Evolutionary conservation across 2,329 filamentous ascomycete species (phyloP).

Genomic region (Microsporum ferrugineum): DNA sequence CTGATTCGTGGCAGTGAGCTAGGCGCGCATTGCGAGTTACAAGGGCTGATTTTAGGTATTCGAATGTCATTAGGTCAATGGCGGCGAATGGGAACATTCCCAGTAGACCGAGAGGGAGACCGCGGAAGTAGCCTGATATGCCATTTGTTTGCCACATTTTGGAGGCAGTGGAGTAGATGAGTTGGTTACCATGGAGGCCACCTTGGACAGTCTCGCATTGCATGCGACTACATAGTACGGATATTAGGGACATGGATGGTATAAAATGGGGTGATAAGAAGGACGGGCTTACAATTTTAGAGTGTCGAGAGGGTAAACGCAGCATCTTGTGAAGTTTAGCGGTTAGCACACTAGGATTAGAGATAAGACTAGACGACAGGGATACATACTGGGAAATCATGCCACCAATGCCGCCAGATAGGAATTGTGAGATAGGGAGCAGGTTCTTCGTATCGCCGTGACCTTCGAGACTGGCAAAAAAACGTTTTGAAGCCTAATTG

Average conservation of each 20-base stretch:
- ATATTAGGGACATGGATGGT: background rate
- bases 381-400: conserved; percentile 74
- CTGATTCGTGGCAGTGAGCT: conserved; percentile 66
- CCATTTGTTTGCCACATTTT: conserved; percentile 78
- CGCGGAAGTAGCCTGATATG: conserved; percentile 70
- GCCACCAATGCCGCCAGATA: conserved; percentile 80
- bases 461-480: conserved; percentile 75
- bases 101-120: conserved; percentile 81
- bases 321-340: conserved; percentile 47
- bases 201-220: conserved; percentile 89
- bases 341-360: background rate
- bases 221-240: conserved; percentile 48
- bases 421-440: conserved; percentile 74
- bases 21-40: conserved; percentile 57
- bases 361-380: conserved; percentile 1
- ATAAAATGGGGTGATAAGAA: background rate
- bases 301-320: conserved; percentile 82
- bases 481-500: conserved; percentile 64
- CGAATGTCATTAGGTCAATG: conserved; percentile 91
- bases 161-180: conserved; percentile 69
- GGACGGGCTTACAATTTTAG: conserved; percentile 44
- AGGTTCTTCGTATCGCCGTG: conserved; percentile 71
- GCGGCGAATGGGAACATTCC: conserved; percentile 98
- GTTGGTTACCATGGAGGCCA: conserved; percentile 67
- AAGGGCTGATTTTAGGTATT: conserved; percentile 72